Conservation (phyloP, 2,329 filamentous ascomycete species). For the Chalaropsis thielavioides region DNA sequence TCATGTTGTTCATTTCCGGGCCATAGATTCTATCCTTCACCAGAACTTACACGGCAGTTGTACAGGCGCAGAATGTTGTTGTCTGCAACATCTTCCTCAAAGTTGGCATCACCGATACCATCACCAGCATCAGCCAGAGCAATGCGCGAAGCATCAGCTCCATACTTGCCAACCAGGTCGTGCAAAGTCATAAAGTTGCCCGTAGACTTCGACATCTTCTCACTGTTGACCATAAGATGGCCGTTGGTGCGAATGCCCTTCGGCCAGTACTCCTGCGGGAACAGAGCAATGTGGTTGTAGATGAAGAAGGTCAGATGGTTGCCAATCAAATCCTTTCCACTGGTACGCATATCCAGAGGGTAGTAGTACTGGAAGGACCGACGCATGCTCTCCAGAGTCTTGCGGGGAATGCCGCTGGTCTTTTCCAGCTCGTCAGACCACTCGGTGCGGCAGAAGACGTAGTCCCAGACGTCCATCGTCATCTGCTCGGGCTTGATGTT, state of each 20-base stretch:
- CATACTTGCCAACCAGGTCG: conserved; percentile 79
- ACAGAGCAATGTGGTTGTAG: conserved; percentile 84
- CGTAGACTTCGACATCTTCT: conserved; percentile 97
- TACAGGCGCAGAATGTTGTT: conserved; percentile 77
- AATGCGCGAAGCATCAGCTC: conserved; percentile 81
- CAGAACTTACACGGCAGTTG: conserved; percentile 25
- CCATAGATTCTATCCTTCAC: no score
- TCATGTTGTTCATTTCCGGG: conserved; percentile 26
- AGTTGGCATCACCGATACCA: conserved; percentile 89
- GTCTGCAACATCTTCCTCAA: conserved; percentile 89
- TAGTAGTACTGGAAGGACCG: conserved; percentile 97
- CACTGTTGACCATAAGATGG: conserved; percentile 84
- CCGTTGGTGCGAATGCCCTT: conserved; percentile 75
- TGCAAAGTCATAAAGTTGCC: conserved; percentile 92
- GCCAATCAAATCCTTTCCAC: conserved; percentile 82
- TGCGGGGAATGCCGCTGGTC: conserved; percentile 56
- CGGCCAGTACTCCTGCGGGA: conserved; percentile 80
- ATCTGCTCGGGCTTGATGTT: conserved; percentile 71
- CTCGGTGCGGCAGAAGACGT: conserved; percentile 69
- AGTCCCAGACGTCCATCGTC: conserved; percentile 93
- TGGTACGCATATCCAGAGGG: conserved; percentile 74
- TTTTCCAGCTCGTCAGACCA: conserved; percentile 48
- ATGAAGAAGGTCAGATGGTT: conserved; percentile 95
- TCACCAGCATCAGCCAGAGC: conserved; percentile 91
- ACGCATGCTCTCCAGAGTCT: conserved; percentile 63